phyloP scores from a whole-genome alignment of 179 eudicot genomes.

The Kewa caespitosa region DNA sequence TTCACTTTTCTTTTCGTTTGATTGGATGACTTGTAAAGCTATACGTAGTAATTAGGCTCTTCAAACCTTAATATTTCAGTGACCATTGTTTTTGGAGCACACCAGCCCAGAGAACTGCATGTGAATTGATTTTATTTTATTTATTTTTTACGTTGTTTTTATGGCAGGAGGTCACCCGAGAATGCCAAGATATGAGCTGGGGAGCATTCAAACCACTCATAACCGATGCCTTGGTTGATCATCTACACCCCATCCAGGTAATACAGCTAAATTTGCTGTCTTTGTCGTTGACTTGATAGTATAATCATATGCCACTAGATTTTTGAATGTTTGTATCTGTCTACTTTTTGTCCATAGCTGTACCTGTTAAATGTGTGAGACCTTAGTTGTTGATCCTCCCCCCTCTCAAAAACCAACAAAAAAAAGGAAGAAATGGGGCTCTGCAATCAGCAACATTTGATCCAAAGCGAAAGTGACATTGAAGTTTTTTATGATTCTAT shows the following conservation, averaged over 20 bases:
- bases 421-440: too few species aligned
- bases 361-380: too few species aligned
- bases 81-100: not conserved
- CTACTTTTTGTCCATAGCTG: not conserved
- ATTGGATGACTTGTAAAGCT: not conserved
- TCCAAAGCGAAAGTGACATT: too few species aligned
- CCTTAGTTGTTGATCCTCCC: too few species aligned
- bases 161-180: slow-evolving; percentile 75
- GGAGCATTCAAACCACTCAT: slow-evolving; percentile 77
- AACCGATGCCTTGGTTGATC: slow-evolving; percentile 82
- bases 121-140: too few species aligned
- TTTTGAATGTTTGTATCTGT: too few species aligned
- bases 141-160: slow-evolving; percentile 2
- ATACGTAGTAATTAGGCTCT: not conserved
- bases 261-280: slow-evolving; percentile 2
- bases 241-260: slow-evolving; percentile 93
- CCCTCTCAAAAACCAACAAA: too few species aligned
- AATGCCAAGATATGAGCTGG: slow-evolving; percentile 91
- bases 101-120: slow-evolving; percentile 2
- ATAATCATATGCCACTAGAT: not conserved
- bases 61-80: not conserved
- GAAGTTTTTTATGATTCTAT: too few species aligned
- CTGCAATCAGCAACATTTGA: too few species aligned
- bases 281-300: not conserved
- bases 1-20: not conserved